Percentiles rank a stretch among this genome's conserved stretches.
These are phyloP conservation scores for Eryngium alpinum DNA, from an alignment of 140 eudicot genomes.

Conservation along the genomic window DNA sequence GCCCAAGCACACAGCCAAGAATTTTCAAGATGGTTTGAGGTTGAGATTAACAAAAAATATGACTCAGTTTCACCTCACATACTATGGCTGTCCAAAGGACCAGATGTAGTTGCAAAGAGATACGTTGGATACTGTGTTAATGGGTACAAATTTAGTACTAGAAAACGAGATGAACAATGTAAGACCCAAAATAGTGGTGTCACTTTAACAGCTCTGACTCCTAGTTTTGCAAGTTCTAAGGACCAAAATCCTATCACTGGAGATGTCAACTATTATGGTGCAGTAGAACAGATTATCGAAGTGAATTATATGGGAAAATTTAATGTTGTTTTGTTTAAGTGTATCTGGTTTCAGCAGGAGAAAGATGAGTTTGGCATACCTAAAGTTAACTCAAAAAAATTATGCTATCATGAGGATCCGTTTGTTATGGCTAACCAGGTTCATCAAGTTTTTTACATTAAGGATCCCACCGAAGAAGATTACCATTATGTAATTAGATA, in stretches of 20 bases:
- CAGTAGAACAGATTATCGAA: not conserved
- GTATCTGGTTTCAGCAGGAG: not conserved
- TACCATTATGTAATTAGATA: not conserved
- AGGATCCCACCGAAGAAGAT: not conserved
- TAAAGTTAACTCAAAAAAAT: not conserved
- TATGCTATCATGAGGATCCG: not conserved
- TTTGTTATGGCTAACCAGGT: not conserved
- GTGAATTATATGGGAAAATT: not conserved
- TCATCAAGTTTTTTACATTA: not conserved
- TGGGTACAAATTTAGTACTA: not conserved
- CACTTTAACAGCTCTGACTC: not conserved
- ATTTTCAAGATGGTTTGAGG: not conserved
- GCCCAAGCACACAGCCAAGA: not conserved
- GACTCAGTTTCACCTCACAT: not conserved
- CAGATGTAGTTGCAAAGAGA: not conserved
- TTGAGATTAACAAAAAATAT: no score
- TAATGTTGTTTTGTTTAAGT: not conserved
- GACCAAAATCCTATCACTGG: not conserved
- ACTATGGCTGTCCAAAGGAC: not conserved
- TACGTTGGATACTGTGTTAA: not conserved
- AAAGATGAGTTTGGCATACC: not conserved
- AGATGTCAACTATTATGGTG: not conserved
- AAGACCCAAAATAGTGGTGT: not conserved
- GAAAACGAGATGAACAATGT: not conserved
- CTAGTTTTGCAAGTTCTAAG: not conserved